Percentiles rank a stretch among this genome's conserved stretches.
These are phyloP conservation scores for Thielaviopsis populi DNA, from an alignment of 2,329 filamentous ascomycete genomes.

Conservation along the genomic window DNA sequence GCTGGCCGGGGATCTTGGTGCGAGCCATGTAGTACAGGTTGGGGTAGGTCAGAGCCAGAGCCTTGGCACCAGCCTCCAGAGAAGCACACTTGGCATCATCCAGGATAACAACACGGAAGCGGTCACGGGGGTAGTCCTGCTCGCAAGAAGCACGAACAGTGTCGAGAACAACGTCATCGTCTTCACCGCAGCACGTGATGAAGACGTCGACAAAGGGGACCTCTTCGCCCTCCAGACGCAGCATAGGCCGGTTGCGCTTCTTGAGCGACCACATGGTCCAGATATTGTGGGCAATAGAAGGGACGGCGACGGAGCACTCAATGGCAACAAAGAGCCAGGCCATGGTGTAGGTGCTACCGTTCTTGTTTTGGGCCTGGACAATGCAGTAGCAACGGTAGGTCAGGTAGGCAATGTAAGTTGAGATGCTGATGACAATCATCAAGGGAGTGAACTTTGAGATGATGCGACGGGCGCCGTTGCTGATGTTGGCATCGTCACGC, in stretches of 20 bases:
- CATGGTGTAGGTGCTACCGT: conserved; percentile 29
- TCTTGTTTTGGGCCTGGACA: conserved; percentile 33
- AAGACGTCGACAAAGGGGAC: conserved; percentile 42
- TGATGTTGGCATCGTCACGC: conserved; percentile 31
- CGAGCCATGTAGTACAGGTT: conserved; percentile 41
- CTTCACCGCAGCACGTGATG: conserved; percentile 43
- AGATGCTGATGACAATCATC: conserved; percentile 28
- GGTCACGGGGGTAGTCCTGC: conserved; percentile 38
- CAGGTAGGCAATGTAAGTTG: conserved; percentile 36
- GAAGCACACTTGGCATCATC: conserved; percentile 37
- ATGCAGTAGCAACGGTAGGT: conserved; percentile 37
- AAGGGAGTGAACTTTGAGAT: conserved; percentile 27
- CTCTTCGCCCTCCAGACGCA: conserved; percentile 34
- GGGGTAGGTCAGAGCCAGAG: conserved; percentile 27
- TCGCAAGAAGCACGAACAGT: conserved; percentile 40
- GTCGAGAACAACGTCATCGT: conserved; percentile 40
- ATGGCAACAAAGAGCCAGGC: conserved; percentile 44
- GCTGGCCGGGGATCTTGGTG: conserved; percentile 32
- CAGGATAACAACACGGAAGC: conserved; percentile 39
- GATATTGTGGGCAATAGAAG: conserved; percentile 40
- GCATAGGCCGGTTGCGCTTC: conserved; percentile 37
- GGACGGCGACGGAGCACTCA: conserved; percentile 38
- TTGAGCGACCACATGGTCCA: conserved; percentile 44
- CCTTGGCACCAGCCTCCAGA: conserved; percentile 28
- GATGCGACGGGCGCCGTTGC: conserved; percentile 30